These are phyloP conservation scores for Populus tremula DNA, from an alignment of 345 rosid genomes.

Conservation along the genomic window DNA sequence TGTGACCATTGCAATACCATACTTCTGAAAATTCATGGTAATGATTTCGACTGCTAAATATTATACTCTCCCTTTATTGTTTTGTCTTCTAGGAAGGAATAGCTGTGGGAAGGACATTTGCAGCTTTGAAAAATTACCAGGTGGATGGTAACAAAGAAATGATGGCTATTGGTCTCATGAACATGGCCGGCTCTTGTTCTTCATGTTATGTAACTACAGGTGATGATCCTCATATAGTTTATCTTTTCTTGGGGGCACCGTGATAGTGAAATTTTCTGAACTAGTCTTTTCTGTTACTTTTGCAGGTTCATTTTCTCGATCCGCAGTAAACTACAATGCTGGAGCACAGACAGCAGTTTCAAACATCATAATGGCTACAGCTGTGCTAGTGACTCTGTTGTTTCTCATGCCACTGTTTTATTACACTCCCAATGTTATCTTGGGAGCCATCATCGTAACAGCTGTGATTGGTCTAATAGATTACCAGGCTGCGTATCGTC, in stretches of 20 bases:
- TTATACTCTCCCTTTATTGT: background rate
- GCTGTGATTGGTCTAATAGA: conserved; percentile 93
- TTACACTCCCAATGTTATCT: conserved; percentile 83
- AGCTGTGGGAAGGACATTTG: conserved; percentile 98
- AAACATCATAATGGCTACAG: conserved; percentile 74
- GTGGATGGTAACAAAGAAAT: conserved; percentile 98
- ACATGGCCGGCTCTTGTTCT: conserved; percentile 88
- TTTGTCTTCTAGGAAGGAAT: conserved; percentile 74
- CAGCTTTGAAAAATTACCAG: conserved; percentile 75
- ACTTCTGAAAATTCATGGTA: background rate
- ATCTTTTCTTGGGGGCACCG: background rate
- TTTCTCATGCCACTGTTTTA: conserved; percentile 93
- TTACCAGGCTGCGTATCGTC: conserved; percentile 53
- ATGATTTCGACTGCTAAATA: background rate
- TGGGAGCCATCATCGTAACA: conserved; percentile 86
- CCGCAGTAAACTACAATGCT: conserved; percentile 89
- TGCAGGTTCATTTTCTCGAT: conserved; percentile 91
- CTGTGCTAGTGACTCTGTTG: conserved; percentile 84
- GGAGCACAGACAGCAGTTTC: conserved; percentile 87
- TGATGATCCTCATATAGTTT: conserved; percentile 9
- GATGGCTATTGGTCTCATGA: conserved; percentile 97
- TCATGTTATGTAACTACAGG: conserved; percentile 96
- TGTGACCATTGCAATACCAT: background rate
- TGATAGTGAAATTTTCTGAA: conserved; percentile 2
- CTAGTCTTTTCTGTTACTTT: background rate